Conservation (phyloP, 805 yeast species). For the Jamesozyma hellenica region DNA sequence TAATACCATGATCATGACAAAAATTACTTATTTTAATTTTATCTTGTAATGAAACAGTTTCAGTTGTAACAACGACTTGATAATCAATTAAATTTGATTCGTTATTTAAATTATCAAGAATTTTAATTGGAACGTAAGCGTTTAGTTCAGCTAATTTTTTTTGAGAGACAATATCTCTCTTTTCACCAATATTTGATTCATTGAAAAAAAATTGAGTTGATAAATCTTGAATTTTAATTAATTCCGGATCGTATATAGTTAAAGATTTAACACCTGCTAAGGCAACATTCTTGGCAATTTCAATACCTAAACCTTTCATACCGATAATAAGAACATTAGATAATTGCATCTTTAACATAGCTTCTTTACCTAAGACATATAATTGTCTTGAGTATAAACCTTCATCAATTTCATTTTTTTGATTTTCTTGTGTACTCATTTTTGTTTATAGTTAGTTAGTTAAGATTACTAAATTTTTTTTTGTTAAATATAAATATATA, state of each 20-base stretch:
- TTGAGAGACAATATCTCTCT: slow-evolving; percentile 65
- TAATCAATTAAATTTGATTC: slow-evolving; percentile 41
- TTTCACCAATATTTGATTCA: slow-evolving; percentile 62
- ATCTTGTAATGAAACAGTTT: slow-evolving; percentile 52
- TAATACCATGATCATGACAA: slow-evolving; percentile 64
- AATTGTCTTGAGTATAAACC: slow-evolving; percentile 92
- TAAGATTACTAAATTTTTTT: too few relatives aligned
- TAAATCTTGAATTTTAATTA: slow-evolving; percentile 58
- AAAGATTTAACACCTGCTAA: slow-evolving; percentile 94
- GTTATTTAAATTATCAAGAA: slow-evolving; percentile 46
- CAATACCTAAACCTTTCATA: slow-evolving; percentile 85
- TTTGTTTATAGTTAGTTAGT: too few relatives aligned
- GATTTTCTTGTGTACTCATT: not conserved
- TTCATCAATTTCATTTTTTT: slow-evolving; percentile 69
- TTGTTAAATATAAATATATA: too few relatives aligned
- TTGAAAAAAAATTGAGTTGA: slow-evolving; percentile 82
- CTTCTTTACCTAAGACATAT: slow-evolving; percentile 93
- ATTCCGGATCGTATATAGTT: slow-evolving; percentile 71
- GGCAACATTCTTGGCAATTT: slow-evolving; percentile 92
- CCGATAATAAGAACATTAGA: slow-evolving; percentile 91
- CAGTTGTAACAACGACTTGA: slow-evolving; percentile 81
- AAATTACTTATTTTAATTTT: slow-evolving; percentile 66
- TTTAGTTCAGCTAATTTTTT: slow-evolving; percentile 71
- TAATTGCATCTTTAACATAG: slow-evolving; percentile 92
- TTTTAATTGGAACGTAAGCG: slow-evolving; percentile 77